Evolutionary conservation across 495 filamentous ascomycete species (phyloP).

Genomic region (Talaromyces borbonicus): DNA sequence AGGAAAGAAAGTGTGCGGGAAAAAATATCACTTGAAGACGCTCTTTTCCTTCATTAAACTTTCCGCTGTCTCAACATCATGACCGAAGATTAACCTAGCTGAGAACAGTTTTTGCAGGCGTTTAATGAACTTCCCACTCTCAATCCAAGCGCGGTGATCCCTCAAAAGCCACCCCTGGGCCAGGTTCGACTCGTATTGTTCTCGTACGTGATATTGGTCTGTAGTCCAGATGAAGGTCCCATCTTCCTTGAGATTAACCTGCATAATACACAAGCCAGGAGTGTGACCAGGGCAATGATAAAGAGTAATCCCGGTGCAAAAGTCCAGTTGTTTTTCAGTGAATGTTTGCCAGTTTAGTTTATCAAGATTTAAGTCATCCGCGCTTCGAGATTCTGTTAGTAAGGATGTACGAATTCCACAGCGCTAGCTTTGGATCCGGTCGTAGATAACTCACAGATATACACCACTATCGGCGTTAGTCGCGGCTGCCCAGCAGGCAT

Average conservation of each 20-base stretch:
- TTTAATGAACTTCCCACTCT: conserved; percentile 3
- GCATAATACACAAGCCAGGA: conserved; percentile 23
- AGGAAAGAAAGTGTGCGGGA: not conserved
- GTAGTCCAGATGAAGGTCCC: conserved; percentile 27
- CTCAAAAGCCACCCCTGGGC: conserved; percentile 15
- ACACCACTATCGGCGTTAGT: conserved; percentile 35
- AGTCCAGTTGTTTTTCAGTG: conserved; percentile 25
- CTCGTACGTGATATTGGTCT: conserved; percentile 26
- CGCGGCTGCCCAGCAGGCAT: conserved; percentile 37
- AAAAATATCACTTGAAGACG: not conserved
- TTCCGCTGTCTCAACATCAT: conserved; percentile 18
- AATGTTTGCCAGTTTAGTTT: conserved; percentile 24
- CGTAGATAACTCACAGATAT: conserved; percentile 18
- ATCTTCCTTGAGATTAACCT: conserved; percentile 23
- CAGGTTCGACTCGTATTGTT: conserved; percentile 17
- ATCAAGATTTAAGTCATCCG: conserved; percentile 24
- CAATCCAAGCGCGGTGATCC: conserved; percentile 21
- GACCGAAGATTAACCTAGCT: conserved; percentile 32
- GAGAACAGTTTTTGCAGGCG: conserved; percentile 22
- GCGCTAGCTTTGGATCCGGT: not conserved
- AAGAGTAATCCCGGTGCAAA: conserved; percentile 26
- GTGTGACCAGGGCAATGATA: conserved; percentile 27
- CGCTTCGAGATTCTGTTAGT: not conserved
- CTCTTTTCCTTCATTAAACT: conserved; percentile 13
- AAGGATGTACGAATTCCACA: too few species aligned